A percentile compares a stretch with the other conserved stretches of the same genome.
Evolutionary conservation across 495 filamentous ascomycete species (phyloP).

Genomic region (Talaromyces thailandensis): DNA sequence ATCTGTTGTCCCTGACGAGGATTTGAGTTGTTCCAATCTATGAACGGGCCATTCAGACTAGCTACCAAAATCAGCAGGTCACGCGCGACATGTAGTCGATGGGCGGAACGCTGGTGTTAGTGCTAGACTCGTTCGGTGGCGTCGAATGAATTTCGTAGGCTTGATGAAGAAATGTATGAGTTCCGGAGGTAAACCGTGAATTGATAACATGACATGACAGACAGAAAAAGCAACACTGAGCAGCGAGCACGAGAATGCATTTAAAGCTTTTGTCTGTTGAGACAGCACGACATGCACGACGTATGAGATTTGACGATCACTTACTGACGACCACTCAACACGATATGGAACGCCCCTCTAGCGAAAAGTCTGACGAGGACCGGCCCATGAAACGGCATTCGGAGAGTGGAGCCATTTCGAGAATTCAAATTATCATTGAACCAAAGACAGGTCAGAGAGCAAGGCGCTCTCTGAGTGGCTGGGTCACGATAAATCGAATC

Average conservation of each 20-base stretch:
- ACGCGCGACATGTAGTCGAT: constrained; percentile 1
- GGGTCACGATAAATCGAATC: not conserved
- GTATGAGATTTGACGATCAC: not conserved
- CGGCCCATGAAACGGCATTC: not conserved
- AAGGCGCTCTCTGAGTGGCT: not conserved
- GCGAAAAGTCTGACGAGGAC: not conserved
- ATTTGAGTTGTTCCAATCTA: not conserved
- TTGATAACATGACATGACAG: not conserved
- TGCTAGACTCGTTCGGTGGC: not conserved
- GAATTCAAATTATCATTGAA: not conserved
- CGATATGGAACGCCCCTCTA: not conserved
- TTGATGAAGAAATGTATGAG: not conserved
- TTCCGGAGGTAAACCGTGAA: not conserved
- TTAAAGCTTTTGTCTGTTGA: not conserved
- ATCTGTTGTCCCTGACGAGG: not conserved
- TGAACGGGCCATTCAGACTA: not conserved
- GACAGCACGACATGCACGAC: not conserved
- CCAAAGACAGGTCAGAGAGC: not conserved
- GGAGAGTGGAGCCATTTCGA: not conserved
- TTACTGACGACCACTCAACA: not conserved
- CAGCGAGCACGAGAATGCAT: not conserved
- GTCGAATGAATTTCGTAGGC: not conserved
- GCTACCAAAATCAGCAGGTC: constrained; percentile 7
- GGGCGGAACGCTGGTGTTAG: not conserved
- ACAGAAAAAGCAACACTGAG: not conserved